Evolutionary conservation across 2,329 filamentous ascomycete genomes (phyloP), one percentile per base, ranked within the genome.

Genomic region (Claviceps sp.): DNA sequence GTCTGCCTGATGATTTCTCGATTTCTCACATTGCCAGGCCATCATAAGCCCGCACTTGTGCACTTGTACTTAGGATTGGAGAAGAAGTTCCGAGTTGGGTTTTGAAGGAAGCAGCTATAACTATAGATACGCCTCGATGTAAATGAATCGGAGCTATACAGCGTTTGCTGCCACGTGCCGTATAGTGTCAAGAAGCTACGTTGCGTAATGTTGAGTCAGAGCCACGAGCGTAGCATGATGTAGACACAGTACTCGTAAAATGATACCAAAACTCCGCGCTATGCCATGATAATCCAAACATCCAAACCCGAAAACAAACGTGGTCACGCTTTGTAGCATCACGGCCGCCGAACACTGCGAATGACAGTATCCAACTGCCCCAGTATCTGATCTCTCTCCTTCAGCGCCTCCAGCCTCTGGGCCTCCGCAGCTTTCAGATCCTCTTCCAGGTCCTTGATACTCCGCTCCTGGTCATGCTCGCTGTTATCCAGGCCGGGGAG

Each of bases 401-500:
- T 76, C 54, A 84, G 71, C 2, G 82, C 82, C 57, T 81, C 77
- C 58, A 78, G 74, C 40, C 81, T 70, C 62, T 84, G 78, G 7
- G 71, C 72, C 62, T 86, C 82, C 16, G 81, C 80, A 6, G 72
- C 73, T 60, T 77, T 80, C 38, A 85, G 68, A 57, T 85, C 81
- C 55, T 81, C 77, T 59, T 85, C 82, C 22, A 86, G 66, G 54
- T 82, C 79, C 58, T 72, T 75, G 54, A 86, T 82, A 53, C 78
- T 77, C 57, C 77, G 74, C 62, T 86, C 77, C 66, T 94, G 88
- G 61, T 89, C 84, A 56, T 78, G 74, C 64, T 91, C 85, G 61
- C 84, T 91, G 56, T 83, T 87, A 45, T 88, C 84, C 22, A 93
- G 71, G 0, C 88, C 88, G 0, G 88, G 88, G 2, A 94, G 73